Evolutionary conservation across 805 yeast species (phyloP), one percentile per base, ranked within the genome.

Genomic region (Lipomyces lipofer): DNA sequence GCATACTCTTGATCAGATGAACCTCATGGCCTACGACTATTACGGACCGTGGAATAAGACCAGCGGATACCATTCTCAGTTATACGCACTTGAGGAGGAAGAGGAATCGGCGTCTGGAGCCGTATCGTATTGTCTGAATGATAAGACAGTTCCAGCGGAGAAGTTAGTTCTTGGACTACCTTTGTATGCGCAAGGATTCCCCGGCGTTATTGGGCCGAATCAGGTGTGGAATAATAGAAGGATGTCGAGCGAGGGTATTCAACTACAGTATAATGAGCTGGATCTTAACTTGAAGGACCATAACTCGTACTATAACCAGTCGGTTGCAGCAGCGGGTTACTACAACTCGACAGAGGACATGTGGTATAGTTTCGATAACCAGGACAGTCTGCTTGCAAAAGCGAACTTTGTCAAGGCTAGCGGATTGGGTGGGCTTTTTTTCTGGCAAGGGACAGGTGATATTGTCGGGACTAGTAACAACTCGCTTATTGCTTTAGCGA

Each of bases 1-100:
- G 4, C 27, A 28, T 15, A 28, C 25, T 15, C 53, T 56, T 27
- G 59, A 56, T 29, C 54, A 48, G 35, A 52, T 56, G 35, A 90
- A 91, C 67, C 67, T 92, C 54, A 92, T 92, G 98, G 82, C 92
- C 21, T 92, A 92, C 68, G 97, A 92, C 68, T 86, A 83, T 64
- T 72, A 82, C 2, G 97, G 97, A 0, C 74, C 79, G 8, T 90
- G 96, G 96, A 81, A 88, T 1, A 64, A 67, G 0, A 60, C 48
- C 2, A 79, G 85, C 0, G 84, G 78, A 1, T 84, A 80, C 64
- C 97, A 88, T 53, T 81, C 94, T 3, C 89, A 88, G 68, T 66
- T 88, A 59, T 79, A 76, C 52, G 75, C 75, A 2, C 75, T 74
- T 47, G 71, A 67, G 2, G 63, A 78, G 29, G 77, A 78, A 51